Base-by-base conservation (phyloP, 2,329 filamentous ascomycete species). In the Sarocladium brachiariae region DNA sequence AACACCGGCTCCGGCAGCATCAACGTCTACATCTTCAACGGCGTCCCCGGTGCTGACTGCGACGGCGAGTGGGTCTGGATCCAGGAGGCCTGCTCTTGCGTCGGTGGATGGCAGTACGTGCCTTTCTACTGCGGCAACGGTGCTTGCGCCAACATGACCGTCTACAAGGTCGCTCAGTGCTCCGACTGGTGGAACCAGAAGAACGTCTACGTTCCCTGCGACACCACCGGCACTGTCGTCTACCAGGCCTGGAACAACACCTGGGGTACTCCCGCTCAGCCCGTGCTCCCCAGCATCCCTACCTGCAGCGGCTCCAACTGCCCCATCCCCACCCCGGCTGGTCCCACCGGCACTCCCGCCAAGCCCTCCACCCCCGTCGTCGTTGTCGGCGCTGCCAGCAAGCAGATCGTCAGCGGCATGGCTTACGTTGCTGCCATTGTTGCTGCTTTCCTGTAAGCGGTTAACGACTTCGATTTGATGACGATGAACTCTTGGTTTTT, bases 101-200 rank as follows among this genome's bases (percentile, higher is more conserved):
- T 53, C 51, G 58, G 57, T 23, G 57, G 57, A 0, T 39, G 33
- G 34, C 52, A 53, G 21, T 59, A 60, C 50, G 45, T 50, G 30
- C 58, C 58, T 50, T 52, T 54, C 41, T 37, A 51, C 49, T 60
- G 58, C 54, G 41, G 33, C 11, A 43, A 43, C 45, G 48, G 50
- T 14, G 23, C 23, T 50, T 60, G 58, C 54, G n/a, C 53, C 37
- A 56, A 57, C 10, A 21, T 53, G 3, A 53, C 50, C 3, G 58
- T 60, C 53, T 60, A 56, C 53, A 59, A 58, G 56, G 53, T 57
- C 6, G 52, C 60, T 57, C 23, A 52, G 34, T 55, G 53, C 51
- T n/a, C 34, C 10, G 39, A 57, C 55, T 51, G 46, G 49, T 47
- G 49, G 24, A 52, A 51, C 39, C 19, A 27, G 34, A 5, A 56